Evolutionary conservation across 176 grass and related monocot species (phyloP), one percentile per base, ranked within the genome.

Genomic region (Eremochloa ophiuroides): DNA sequence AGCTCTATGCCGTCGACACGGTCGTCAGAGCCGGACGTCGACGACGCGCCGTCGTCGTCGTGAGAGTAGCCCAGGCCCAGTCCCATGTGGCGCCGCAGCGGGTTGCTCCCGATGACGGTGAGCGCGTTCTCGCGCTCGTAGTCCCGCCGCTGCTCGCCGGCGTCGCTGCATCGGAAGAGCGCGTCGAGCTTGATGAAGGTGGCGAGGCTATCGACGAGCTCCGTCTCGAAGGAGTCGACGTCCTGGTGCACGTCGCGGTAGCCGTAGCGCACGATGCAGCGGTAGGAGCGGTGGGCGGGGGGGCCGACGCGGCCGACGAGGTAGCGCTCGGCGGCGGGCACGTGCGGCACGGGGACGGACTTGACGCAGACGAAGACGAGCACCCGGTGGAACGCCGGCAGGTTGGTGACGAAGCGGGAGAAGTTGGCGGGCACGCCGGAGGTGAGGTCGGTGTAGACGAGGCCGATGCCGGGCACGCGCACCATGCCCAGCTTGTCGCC

Each of bases 231-330:
- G 3, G 96, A 95, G 85, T 99, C 85, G 7, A 95, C 84, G 63
- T 99, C 93, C 83, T 95, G 93, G 87, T 95, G 96, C 61, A 99
- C 96, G 17, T 99, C 96, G 65, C 93, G 93, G 88, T 99, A 99
- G 7, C 96, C 96, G 76, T 99, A 99, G n/a, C 96, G 88, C 27
- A 99, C 93, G 68, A 99, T 99, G 77, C 96, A 99, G 2, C 96
- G 87, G 55, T 99, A 99, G 23, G 96, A 99, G 27, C 89, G 74
- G 80, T 99, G 96, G 9, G 63, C 58, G 2, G 86, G 62, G 25
- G 96, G 96, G 11, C 96, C 96, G n/a, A 99, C 93, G 77, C 91
- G 96, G 39, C 96, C 96, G 22, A 99, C 87, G 26, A 99, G 92
- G 87, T 93, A 99, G 18, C 96, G 84, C 83, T 99, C 96, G 38